Base-by-base conservation (phyloP, 805 yeast species). In the Wickerhamomyces xylosicus region DNA sequence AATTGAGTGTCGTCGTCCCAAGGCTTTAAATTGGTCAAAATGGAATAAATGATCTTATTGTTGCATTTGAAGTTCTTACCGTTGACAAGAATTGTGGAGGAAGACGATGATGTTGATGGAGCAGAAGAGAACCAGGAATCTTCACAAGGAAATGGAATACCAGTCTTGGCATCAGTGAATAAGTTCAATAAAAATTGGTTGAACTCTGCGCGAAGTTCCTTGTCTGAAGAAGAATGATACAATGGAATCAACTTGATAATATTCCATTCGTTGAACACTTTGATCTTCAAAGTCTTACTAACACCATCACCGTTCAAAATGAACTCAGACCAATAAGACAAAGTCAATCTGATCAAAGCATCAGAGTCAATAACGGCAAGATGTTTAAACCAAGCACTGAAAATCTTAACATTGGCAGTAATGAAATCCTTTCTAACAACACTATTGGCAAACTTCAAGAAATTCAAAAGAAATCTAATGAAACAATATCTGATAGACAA, bases 231-330 rank as follows among this genome's bases (percentile, higher is more conserved):
- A n/a, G 64, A 55, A 31, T 65, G 63, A 37, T 69, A 77, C 3
- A 85, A 55, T 3, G 71, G 65, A 27, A 75, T 71, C 22, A 85
- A 47, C 39, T 76, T 76, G 20, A 69, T 66, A 41, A 86, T 52
- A 18, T 79, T 73, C 66, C 82, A 74, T 53, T 89, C 97, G 48
- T 85, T 85, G 50, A 90, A 71, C 14, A 87, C 70, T 43, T 76
- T 74, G 43, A 85, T 72, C 54, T 87, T 89, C 0, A 86, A 72
- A 43, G 79, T 64, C 50, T 77, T 79, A 47, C 74, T 74, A 53
- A 77, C 81, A 25, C 29, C 29, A 11, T 63, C 50, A 47, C 89
- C 97, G 20, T 61, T 55, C 28, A 85, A 51, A 3, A 89, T 69
- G 18, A 63, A 61, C 1, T 59, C 52, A 15, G 67, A 72, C 41